Percentiles rank a stretch among this genome's conserved stretches.
phyloP scores from a whole-genome alignment of 2,329 filamentous ascomycete species.

The Paecilomyces variotii region DNA sequence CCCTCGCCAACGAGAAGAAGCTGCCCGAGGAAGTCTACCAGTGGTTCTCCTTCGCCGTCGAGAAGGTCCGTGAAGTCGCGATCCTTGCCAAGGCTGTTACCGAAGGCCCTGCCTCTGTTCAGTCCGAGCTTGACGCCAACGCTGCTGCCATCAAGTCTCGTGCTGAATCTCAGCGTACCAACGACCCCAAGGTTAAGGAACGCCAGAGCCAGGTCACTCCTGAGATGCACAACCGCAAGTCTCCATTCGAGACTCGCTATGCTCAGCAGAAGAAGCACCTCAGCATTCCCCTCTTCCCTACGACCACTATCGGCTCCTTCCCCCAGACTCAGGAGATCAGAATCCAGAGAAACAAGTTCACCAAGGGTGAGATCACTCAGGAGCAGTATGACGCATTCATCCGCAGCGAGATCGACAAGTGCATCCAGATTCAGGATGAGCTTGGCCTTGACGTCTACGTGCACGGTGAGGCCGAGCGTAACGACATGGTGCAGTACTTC shows the following conservation, averaged over 20 bases:
- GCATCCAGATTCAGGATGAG: slow-evolving; percentile 96
- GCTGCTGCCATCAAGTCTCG: slow-evolving; percentile 89
- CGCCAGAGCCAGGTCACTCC: slow-evolving; percentile 80
- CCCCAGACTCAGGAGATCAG: slow-evolving; percentile 99
- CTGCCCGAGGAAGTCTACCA: slow-evolving; percentile 86
- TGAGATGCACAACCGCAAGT: slow-evolving; percentile 87
- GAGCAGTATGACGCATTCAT: slow-evolving; percentile 98
- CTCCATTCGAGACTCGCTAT: slow-evolving; percentile 76
- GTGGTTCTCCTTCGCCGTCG: slow-evolving; percentile 96
- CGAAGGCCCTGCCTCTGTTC: slow-evolving; percentile 78
- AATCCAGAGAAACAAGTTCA: slow-evolving; percentile 93
- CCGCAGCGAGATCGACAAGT: slow-evolving; percentile 93
- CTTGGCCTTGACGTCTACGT: slow-evolving; percentile 95
- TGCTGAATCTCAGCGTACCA: slow-evolving; percentile 87
- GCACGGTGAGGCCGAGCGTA: slow-evolving; percentile 98
- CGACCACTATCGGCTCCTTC: slow-evolving; percentile 98
- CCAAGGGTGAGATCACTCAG: slow-evolving; percentile 92
- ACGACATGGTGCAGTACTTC: slow-evolving; percentile 99
- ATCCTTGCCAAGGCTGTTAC: slow-evolving; percentile 96
- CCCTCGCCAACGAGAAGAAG: slow-evolving; percentile 97
- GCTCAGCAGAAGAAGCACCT: slow-evolving; percentile 84
- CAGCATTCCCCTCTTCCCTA: slow-evolving; percentile 93
- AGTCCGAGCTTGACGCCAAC: slow-evolving; percentile 88
- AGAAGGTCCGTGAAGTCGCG: slow-evolving; percentile 88
- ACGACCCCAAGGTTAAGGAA: slow-evolving; percentile 95